Evolutionary conservation across 257 asterid species (phyloP).

Genomic region (Nicotiana benthamiana): DNA sequence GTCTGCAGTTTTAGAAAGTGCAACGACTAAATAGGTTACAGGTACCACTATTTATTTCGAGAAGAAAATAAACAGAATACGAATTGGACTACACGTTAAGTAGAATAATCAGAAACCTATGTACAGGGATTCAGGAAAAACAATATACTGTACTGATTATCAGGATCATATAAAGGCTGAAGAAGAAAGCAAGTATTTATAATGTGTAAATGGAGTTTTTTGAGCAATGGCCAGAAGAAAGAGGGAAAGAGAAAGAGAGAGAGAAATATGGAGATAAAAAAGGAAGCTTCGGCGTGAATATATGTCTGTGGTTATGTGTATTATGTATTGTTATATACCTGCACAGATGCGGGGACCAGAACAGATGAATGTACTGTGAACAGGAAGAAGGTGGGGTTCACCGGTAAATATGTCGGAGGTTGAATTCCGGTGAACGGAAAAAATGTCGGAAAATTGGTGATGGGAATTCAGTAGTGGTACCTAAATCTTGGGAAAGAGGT

Average conservation of each 20-base stretch:
- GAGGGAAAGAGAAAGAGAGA: not conserved
- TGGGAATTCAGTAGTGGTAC: not conserved
- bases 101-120: not conserved
- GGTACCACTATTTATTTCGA: not conserved
- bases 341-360: not conserved
- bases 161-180: not conserved
- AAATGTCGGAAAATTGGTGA: not conserved
- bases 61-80: not conserved
- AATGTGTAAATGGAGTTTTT: not conserved
- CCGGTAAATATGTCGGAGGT: not conserved
- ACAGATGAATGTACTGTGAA: not conserved
- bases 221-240: not conserved
- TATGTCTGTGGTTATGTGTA: not conserved
- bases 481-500: not conserved
- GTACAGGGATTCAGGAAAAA: not conserved
- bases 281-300: constrained; percentile 1
- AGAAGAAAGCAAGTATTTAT: not conserved
- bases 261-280: not conserved
- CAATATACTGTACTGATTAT: not conserved
- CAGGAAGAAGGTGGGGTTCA: not conserved
- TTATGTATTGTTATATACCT: not conserved
- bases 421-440: not conserved
- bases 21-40: not conserved
- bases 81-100: not conserved
- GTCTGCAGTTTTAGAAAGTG: not conserved